Base-by-base conservation (phyloP, 805 yeast species). In the Cyberlindnera xylosilytica region DNA sequence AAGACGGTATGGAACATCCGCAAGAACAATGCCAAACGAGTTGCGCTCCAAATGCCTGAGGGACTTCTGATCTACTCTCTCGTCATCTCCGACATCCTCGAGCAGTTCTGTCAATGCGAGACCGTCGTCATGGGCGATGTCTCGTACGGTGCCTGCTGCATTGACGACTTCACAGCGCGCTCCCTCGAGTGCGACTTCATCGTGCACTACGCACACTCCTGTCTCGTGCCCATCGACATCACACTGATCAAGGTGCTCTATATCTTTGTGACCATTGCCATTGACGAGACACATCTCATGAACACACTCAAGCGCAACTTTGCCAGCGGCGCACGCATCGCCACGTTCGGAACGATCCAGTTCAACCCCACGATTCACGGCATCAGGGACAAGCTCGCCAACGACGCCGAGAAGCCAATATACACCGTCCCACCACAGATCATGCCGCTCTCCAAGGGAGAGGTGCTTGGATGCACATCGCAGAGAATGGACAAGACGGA, bases 81-180 rank as follows among this genome's bases (percentile, higher is more conserved):
- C 46, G 76, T 93, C 29, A 78, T 93, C n/a, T 76, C 96, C 4
- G 99, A 93, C 64, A 91, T 93, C 19, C 61, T 93, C 27, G 96
- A 88, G 57, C 96, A 90, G 62, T 91, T 93, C 54, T 90, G 97
- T 61, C 64, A 68, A 3, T 88, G 84, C 40, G 96, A 90, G 57
- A 86, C 90, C 0, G 70, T 93, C 1, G 93, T 91, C 3, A 93
- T 93, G 99, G 99, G 99, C 2, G 99, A 93, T 62, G 99, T 93
- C 0, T 87, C 97, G 0, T 93, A 93, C 58, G 99, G 99, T 33
- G 99, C 99, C 0, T 93, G 99, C 61, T 93, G 99, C 65, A 89
- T 93, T 35, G 99, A 93, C 61, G 99, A 93, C 59, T 93, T 73
- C 60, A 90, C 99, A 0, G 99, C 99, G 2, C 72, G 90, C 49